Conservation (phyloP, 805 yeast species). For the Yarrowia yakushimensis region DNA sequence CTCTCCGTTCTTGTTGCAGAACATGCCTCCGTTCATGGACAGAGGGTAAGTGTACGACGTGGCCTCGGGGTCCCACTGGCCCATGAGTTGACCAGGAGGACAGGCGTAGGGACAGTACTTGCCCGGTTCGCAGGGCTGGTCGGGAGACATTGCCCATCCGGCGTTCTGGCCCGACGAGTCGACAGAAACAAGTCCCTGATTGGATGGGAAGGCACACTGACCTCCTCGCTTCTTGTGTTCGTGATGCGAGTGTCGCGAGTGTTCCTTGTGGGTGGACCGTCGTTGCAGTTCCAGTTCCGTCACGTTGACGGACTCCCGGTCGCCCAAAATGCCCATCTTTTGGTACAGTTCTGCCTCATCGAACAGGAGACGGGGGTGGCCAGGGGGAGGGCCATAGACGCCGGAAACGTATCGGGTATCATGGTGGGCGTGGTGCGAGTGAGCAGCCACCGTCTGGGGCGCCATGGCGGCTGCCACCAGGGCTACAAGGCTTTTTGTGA, state of each 20-base stretch:
- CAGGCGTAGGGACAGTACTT: constrained; percentile 89
- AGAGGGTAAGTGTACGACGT: constrained; percentile 73
- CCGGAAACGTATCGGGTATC: neutral
- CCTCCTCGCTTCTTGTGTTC: constrained; percentile 29
- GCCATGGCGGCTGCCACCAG: constrained; percentile 6
- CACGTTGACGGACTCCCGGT: neutral
- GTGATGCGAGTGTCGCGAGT: constrained; percentile 13
- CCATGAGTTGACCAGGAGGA: constrained; percentile 80
- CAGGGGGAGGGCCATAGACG: neutral
- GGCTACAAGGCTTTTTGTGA: neutral
- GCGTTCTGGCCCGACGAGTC: constrained; percentile 56
- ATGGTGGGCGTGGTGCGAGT: constrained; percentile 13
- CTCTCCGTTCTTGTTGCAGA: constrained; percentile 68
- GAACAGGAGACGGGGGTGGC: constrained; percentile 16
- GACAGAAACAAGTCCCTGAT: constrained; percentile 66
- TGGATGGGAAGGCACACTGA: constrained; percentile 63
- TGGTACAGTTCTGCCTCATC: constrained; percentile 3
- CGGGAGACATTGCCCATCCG: constrained; percentile 86
- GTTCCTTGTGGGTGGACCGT: neutral
- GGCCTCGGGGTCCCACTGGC: constrained; percentile 79
- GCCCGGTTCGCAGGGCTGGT: constrained; percentile 70
- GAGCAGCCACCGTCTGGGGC: neutral
- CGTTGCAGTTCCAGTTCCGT: neutral
- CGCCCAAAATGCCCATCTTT: constrained; percentile 16
- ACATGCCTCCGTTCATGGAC: constrained; percentile 78